Evolutionary conservation across 352 stramenopile genomes (phyloP).

Genomic region (Salisapilia sapeloensis): DNA sequence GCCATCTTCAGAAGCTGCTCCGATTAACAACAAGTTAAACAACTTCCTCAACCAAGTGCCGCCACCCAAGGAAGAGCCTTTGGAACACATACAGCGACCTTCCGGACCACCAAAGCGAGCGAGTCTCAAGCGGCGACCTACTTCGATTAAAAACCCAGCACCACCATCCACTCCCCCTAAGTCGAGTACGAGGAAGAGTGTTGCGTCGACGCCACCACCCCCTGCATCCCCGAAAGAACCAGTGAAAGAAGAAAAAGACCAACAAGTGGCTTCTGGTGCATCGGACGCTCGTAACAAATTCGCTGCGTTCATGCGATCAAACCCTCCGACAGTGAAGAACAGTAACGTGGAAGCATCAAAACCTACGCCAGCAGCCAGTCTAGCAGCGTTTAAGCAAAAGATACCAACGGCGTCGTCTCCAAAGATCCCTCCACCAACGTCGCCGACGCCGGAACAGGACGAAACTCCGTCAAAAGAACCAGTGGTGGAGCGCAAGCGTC

Average conservation of each 20-base stretch:
- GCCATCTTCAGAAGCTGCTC: constrained; percentile 24
- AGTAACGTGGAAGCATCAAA: too few relatives aligned
- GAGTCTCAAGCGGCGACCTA: too few relatives aligned
- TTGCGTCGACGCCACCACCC: neutral
- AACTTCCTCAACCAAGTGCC: constrained; percentile 66
- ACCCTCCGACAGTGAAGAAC: constrained; percentile 33
- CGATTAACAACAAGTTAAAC: constrained; percentile 45
- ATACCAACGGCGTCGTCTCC: constrained; percentile 3
- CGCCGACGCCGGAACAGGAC: neutral
- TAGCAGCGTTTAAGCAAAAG: neutral
- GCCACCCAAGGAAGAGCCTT: constrained; percentile 23
- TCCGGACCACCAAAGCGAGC: constrained; percentile 33
- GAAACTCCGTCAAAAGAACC: too few relatives aligned
- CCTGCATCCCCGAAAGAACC: constrained; percentile 3
- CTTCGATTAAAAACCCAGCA: constrained; percentile 18
- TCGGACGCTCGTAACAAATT: constrained; percentile 56
- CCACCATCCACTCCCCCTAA: constrained; percentile 1
- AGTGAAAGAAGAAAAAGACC: constrained; percentile 6
- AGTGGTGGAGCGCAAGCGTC: neutral
- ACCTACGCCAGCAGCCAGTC: neutral
- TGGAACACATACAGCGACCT: constrained; percentile 38
- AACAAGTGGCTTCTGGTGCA: constrained; percentile 3
- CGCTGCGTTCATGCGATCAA: constrained; percentile 63
- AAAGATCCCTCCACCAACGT: constrained; percentile 5
- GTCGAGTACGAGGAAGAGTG: neutral